Base-by-base conservation (phyloP, 1,139 yeast species). In the Blastobotrys buckinghamii region DNA sequence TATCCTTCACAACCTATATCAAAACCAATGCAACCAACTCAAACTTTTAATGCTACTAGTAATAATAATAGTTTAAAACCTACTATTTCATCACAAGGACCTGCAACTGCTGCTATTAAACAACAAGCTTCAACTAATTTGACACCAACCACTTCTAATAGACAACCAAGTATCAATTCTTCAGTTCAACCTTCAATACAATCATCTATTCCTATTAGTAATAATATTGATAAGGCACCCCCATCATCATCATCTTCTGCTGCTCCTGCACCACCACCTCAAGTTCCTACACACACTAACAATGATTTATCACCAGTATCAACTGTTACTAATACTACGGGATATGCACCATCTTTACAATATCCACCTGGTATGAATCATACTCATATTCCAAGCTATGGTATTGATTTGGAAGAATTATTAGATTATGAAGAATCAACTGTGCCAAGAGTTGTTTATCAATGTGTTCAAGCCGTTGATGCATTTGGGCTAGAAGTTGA, bases 391-490 rank as follows among this genome's bases (percentile, higher is more conserved):
- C 61, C 69, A 65, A 83, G 90, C 0, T 90, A 85, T 69, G 97
- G 96, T 0, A 80, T 82, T 0, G 82, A 95, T 0, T 74, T 92
- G 19, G 95, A 85, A 55, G 80, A 77, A 9, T 70, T 87, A 44
- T 79, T 89, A 24, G 84, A 82, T 53, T 81, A 77, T 58, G 96
- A 95, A 53, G 96, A 88, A 47, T 95, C 87, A 56, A 83, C 87
- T 65, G 96, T 90, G 2, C 97, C 98, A 1, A 76, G 86, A n/a
- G 77, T 90, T 44, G 97, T 90, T 9, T 82, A 84, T 56, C 87
- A 84, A 61, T 90, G 97, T 71, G 84, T 90, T 48, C 84, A 84
- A 55, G 84, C 90, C 8, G 80, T 92, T 41, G 97, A 92, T 64
- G 75, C 75, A 36, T 81, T 84, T 64, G 98, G 98, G 1, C 66